phyloP scores from a whole-genome alignment of 2,329 filamentous ascomycete genomes.

The Calycina herbarum region DNA sequence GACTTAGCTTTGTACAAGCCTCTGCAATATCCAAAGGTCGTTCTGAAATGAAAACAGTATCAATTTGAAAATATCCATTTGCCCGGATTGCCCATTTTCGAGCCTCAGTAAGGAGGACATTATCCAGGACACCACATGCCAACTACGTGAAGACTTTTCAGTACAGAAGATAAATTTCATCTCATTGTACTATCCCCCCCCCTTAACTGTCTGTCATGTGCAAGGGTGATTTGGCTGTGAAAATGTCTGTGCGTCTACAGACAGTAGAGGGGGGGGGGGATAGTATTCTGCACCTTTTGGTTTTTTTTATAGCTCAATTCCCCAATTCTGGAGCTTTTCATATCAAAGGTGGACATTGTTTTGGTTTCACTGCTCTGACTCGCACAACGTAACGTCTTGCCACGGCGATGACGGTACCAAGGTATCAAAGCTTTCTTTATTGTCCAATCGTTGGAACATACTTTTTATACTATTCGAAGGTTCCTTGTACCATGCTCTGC shows the following conservation, averaged over 20 bases:
- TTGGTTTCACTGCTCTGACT: slow-evolving; percentile 2
- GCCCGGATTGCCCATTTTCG: too few relatives aligned
- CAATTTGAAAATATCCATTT: too few relatives aligned
- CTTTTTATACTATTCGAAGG: background rate
- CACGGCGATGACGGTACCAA: background rate
- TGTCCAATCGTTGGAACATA: background rate
- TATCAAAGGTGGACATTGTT: background rate
- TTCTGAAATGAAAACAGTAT: background rate
- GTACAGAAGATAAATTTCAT: background rate
- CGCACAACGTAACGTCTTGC: background rate
- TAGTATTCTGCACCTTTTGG: background rate
- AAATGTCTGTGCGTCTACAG: too few relatives aligned
- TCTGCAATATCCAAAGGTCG: background rate
- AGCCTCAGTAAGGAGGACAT: background rate
- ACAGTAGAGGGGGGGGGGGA: too few relatives aligned
- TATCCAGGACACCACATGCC: background rate
- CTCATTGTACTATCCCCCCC: background rate
- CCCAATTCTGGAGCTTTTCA: background rate
- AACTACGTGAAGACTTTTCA: background rate
- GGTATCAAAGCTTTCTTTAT: background rate
- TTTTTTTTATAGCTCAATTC: too few relatives aligned
- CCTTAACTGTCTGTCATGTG: too few relatives aligned
- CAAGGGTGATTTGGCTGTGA: too few relatives aligned
- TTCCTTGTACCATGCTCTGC: background rate
- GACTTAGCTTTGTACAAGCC: background rate